These are phyloP conservation scores for Cichorium intybus DNA, from an alignment of 140 eudicot genomes.

Conservation along the genomic window DNA sequence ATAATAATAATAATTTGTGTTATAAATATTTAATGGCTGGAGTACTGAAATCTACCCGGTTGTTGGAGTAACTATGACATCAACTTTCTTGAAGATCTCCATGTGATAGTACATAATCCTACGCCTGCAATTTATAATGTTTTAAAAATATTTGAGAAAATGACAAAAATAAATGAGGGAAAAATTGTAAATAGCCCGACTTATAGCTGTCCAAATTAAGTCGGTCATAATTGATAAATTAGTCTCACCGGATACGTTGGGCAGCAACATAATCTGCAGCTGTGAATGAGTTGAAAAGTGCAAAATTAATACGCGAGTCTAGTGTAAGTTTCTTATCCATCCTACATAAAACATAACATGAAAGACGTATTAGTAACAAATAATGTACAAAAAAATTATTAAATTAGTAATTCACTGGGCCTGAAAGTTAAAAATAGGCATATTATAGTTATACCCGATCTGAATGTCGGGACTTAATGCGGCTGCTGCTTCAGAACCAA, in stretches of 20 bases:
- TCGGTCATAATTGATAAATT: neutral
- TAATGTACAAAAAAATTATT: neutral
- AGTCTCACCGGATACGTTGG: slow-evolving; percentile 81
- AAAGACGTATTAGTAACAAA: slow-evolving; percentile 7
- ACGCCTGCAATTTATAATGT: slow-evolving; percentile 65
- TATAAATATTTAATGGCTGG: slow-evolving; percentile 2
- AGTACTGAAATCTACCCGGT: slow-evolving; percentile 53
- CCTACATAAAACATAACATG: slow-evolving; percentile 37
- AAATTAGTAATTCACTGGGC: neutral
- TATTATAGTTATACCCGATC: slow-evolving; percentile 60
- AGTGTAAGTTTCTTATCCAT: slow-evolving; percentile 53
- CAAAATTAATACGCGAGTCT: slow-evolving; percentile 76
- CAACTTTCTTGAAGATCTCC: slow-evolving; percentile 83
- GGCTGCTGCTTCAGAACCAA: slow-evolving; percentile 74
- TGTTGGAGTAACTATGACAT: slow-evolving; percentile 93
- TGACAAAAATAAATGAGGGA: neutral
- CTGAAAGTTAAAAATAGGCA: neutral
- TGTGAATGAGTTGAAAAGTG: slow-evolving; percentile 76
- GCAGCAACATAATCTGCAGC: slow-evolving; percentile 93
- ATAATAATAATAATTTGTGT: neutral
- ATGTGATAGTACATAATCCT: slow-evolving; percentile 84
- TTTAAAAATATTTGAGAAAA: neutral
- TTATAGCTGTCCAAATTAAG: too few species aligned
- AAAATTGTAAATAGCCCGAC: neutral
- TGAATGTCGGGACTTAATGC: slow-evolving; percentile 36